A percentile compares a stretch with the other conserved stretches of the same genome.
Conservation (phyloP, 2,329 filamentous ascomycete species). For the Aureobasidium namibiae region DNA sequence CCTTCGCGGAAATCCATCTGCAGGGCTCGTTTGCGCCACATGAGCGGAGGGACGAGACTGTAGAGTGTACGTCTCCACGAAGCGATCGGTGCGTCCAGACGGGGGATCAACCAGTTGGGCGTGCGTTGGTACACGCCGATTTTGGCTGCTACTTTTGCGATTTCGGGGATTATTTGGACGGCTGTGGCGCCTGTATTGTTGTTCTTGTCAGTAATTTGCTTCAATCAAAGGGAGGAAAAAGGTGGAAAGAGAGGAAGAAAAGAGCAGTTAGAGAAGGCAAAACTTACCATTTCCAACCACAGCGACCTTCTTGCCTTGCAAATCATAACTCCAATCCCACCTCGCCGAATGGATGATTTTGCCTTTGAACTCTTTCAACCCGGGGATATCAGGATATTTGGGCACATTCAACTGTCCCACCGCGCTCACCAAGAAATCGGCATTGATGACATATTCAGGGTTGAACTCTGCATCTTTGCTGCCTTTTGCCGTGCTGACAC, state of each 20-base stretch:
- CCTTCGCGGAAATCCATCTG: conserved; percentile 50
- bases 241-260: too few species aligned
- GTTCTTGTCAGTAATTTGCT: too few species aligned
- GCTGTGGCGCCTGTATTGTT: conserved; percentile 43
- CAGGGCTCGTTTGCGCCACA: conserved; percentile 41
- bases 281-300: conserved; percentile 50
- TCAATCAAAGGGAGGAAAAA: too few species aligned
- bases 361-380: conserved; percentile 41
- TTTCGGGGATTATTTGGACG: conserved; percentile 50
- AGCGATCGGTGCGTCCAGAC: conserved; percentile 41
- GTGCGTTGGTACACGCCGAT: conserved; percentile 51
- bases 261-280: neutral
- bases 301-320: conserved; percentile 47
- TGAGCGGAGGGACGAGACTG: conserved; percentile 43
- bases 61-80: conserved; percentile 35
- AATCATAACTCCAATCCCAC: conserved; percentile 53
- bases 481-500: conserved; percentile 40
- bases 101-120: conserved; percentile 52
- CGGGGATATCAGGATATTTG: conserved; percentile 40
- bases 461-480: conserved; percentile 48
- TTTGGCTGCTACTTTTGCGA: conserved; percentile 41
- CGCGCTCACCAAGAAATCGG: conserved; percentile 50
- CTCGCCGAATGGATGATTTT: conserved; percentile 50
- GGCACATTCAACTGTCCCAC: conserved; percentile 53
- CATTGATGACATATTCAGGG: conserved; percentile 43